A percentile compares a stretch with the other conserved stretches of the same genome.
phyloP scores from a whole-genome alignment of 2,329 filamentous ascomycete species.

The Didymella segeticola region DNA sequence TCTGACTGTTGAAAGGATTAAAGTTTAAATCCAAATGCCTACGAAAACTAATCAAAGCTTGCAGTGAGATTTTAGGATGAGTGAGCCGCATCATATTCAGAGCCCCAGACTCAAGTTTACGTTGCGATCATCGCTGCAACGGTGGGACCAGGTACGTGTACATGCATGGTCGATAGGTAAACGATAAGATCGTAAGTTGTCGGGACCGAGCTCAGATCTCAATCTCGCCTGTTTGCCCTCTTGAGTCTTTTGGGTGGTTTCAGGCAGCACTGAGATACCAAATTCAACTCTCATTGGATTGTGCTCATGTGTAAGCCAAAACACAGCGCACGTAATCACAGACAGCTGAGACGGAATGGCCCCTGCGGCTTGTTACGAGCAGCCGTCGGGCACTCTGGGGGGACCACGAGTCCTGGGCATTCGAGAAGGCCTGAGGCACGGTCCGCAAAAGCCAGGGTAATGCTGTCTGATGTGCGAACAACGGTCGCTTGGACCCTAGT shows the following conservation, averaged over 20 bases:
- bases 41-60: not conserved
- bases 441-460: slow-evolving; percentile 1
- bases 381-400: slow-evolving; percentile 1
- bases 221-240: slow-evolving; percentile 7
- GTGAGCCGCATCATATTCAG: not conserved
- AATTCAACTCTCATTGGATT: not conserved
- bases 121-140: not conserved
- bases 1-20: not conserved
- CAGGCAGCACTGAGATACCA: not conserved
- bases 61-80: not conserved
- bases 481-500: slow-evolving; percentile 15
- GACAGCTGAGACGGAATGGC: slow-evolving; percentile 1
- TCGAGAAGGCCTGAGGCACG: slow-evolving; percentile 8
- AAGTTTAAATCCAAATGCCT: not conserved
- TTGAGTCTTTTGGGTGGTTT: not conserved
- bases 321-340: not conserved
- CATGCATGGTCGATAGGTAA: not conserved
- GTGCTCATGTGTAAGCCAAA: not conserved
- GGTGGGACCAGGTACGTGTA: slow-evolving; percentile 1
- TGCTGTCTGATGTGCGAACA: slow-evolving; percentile 16
- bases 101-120: not conserved
- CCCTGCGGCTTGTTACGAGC: slow-evolving; percentile 5
- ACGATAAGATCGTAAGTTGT: not conserved
- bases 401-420: slow-evolving; percentile 2
- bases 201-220: not conserved